Evolutionary conservation across 2,329 filamentous ascomycete genomes (phyloP).

Genomic region (Didymella segeticola): DNA sequence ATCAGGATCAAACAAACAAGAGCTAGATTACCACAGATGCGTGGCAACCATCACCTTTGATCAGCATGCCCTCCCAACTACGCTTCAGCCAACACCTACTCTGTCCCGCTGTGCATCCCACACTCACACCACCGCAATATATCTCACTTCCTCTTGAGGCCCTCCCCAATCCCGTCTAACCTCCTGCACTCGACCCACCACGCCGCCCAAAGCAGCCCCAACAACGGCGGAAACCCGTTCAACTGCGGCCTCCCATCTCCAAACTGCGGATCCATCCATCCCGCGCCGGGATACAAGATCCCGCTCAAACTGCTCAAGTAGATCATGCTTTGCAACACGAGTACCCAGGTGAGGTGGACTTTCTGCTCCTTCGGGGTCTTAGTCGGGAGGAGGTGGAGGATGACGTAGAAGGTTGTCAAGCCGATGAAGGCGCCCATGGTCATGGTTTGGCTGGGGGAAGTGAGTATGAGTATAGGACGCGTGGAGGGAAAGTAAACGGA

Average conservation of each 20-base stretch:
- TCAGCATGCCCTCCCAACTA: too few species aligned
- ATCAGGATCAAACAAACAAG: too few species aligned
- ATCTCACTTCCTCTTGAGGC: background rate
- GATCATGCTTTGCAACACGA: conserved; percentile 52
- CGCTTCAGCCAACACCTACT: too few species aligned
- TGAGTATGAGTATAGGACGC: background rate
- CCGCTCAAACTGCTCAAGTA: conserved; percentile 54
- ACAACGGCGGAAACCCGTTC: conserved; percentile 32
- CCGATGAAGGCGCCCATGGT: conserved; percentile 52
- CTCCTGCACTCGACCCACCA: conserved; percentile 18
- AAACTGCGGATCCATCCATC: conserved; percentile 57
- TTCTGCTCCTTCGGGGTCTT: background rate
- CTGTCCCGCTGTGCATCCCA: too few species aligned
- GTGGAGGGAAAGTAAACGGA: background rate
- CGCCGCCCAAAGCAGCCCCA: conserved; percentile 36
- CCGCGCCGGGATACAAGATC: conserved; percentile 56
- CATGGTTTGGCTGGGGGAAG: conserved; percentile 57
- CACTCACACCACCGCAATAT: too few species aligned
- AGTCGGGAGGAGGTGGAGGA: background rate
- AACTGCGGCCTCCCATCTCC: conserved; percentile 49
- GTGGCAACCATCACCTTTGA: background rate
- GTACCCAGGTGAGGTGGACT: conserved; percentile 21
- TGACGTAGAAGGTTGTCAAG: conserved; percentile 20
- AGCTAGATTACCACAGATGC: too few species aligned
- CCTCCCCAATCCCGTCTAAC: background rate